Evolutionary conservation across 2,329 filamentous ascomycete genomes (phyloP), one percentile per base, ranked within the genome.

Genomic region (Fusarium protoensiforme): DNA sequence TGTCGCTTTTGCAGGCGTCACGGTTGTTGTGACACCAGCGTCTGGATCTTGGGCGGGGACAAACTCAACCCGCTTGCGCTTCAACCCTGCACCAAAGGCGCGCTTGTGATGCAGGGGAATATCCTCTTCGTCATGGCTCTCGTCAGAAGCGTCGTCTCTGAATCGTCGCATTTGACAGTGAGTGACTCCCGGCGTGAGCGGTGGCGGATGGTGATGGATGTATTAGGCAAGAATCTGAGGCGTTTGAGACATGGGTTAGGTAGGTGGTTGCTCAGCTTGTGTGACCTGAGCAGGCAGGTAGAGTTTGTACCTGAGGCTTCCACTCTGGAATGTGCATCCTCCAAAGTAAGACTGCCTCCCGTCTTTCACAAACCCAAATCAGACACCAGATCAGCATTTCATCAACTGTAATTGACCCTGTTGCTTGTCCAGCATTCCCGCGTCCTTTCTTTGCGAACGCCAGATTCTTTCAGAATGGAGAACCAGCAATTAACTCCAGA

Each of bases 61-160:
- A 72, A 92, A 91, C 59, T 87, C 83, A 68, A 92, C 85, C 31
- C 81, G 81, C 72, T 86, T 86, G 63, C 87, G 87, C 79, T 87
- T 86, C 60, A 91, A 79, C 69, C 89, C 89, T 10, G 86, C 84
- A 29, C 90, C 89, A 69, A 90, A 91, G 1, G 88, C 84, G 56
- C 84, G 84, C 72, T 85, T 85, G 68, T 83, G 83, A 58, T 90
- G 87, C 24, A 91, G 84, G 2, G 88, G 88, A 7, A 88, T 76
- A 35, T 88, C 85, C 57, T 87, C 83, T 22, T 83, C 80, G 18
- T 84, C 81, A 59, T 82, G 79, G 14, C 73, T 68, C 2, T 77
- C 77, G 11, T 78, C 69, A 39, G 73, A 68, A 7, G 75, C 76
- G 7, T 71, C 65, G 31, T 77, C 69, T 60, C 73, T 76, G 67